Conservation (phyloP, 768 basidiomycete species). For the Lactarius pseudohatsudake region DNA sequence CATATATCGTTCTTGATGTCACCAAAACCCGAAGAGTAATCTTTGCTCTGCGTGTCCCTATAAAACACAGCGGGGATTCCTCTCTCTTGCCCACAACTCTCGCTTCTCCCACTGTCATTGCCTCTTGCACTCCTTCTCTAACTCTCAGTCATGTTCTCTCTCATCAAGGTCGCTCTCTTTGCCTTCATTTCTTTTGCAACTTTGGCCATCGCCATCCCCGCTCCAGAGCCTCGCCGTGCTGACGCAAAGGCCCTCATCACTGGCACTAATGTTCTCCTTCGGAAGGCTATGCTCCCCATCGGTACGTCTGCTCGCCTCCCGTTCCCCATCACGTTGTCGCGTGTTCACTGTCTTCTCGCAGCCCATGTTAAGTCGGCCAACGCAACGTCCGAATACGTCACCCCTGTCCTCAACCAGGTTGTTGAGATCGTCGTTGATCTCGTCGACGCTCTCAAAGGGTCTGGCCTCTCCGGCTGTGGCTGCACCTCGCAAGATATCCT, state of each 20-base stretch:
- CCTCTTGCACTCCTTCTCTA: neutral
- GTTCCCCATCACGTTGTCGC: neutral
- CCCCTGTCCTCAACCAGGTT: neutral
- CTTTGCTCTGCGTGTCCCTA: neutral
- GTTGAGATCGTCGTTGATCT: neutral
- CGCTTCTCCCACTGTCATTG: neutral
- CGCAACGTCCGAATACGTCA: neutral
- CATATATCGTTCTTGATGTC: neutral
- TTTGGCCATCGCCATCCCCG: constrained; percentile 9
- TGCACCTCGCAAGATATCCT: constrained; percentile 9
- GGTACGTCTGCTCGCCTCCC: constrained; percentile 1
- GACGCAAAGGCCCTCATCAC: constrained; percentile 1
- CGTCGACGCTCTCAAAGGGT: neutral
- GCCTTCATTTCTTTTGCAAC: constrained; percentile 10
- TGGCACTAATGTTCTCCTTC: neutral
- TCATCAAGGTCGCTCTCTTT: constrained; percentile 15
- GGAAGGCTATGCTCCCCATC: neutral
- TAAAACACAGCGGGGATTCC: neutral
- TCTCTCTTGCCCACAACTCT: constrained; percentile 4
- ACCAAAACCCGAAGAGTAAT: neutral
- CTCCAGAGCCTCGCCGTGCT: neutral
- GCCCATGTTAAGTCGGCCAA: neutral
- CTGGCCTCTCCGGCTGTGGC: constrained; percentile 6
- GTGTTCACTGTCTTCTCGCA: neutral
- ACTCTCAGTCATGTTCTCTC: constrained; percentile 9